Conservation (phyloP, 2,329 filamentous ascomycete species). For the Apiospora saccharicola region DNA sequence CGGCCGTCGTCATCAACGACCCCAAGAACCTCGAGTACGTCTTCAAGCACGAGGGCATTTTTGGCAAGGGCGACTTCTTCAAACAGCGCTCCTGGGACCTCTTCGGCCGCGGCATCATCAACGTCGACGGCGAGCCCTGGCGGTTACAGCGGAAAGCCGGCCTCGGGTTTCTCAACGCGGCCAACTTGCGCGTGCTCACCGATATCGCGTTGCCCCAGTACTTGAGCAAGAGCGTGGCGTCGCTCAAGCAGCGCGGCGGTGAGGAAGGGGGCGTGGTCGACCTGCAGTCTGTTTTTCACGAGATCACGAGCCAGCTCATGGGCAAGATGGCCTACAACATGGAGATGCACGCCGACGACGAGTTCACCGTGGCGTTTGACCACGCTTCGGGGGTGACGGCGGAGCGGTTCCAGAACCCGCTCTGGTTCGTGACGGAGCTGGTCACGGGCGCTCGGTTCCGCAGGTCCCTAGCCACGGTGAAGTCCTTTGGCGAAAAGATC, state of each 20-base stretch:
- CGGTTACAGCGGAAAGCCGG: constrained; percentile 69
- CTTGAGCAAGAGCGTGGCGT: constrained; percentile 51
- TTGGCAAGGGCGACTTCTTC: constrained; percentile 69
- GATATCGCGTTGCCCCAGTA: constrained; percentile 64
- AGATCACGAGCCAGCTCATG: constrained; percentile 71
- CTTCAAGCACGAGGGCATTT: constrained; percentile 66
- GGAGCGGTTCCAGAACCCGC: constrained; percentile 70
- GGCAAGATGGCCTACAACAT: constrained; percentile 74
- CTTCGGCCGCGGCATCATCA: constrained; percentile 72
- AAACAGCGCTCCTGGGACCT: constrained; percentile 66
- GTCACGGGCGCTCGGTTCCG: constrained; percentile 58
- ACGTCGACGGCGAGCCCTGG: constrained; percentile 70
- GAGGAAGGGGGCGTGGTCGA: constrained; percentile 50
- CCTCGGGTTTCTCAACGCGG: constrained; percentile 62
- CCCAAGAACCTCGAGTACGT: constrained; percentile 69
- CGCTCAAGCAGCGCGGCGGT: constrained; percentile 45
- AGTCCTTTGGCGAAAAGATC: constrained; percentile 63
- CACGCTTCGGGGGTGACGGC: constrained; percentile 67
- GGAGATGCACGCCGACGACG: constrained; percentile 69
- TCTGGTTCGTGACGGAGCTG: constrained; percentile 66
- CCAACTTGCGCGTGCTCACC: constrained; percentile 64
- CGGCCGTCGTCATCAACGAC: constrained; percentile 69
- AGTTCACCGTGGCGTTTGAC: constrained; percentile 68
- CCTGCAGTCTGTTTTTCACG: constrained; percentile 66
- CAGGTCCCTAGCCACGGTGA: constrained; percentile 57